These are phyloP conservation scores for Diaporthe batatas DNA, from an alignment of 2,329 filamentous ascomycete genomes.

Conservation along the genomic window DNA sequence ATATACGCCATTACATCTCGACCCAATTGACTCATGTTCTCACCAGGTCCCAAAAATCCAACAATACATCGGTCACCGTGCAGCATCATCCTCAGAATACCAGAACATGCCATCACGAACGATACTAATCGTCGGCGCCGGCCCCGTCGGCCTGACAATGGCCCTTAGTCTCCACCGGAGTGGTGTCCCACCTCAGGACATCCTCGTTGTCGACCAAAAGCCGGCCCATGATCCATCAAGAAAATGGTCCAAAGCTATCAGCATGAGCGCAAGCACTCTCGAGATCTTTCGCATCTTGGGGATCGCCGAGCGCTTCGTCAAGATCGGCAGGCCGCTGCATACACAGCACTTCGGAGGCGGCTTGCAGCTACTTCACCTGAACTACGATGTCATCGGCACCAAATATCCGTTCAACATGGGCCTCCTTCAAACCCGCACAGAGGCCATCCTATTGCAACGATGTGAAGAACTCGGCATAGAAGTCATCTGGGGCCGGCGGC, in stretches of 20 bases:
- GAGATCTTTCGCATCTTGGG: conserved; percentile 39
- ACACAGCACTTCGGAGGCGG: conserved; percentile 30
- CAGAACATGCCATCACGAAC: background rate
- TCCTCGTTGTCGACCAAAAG: conserved; percentile 36
- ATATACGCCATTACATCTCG: background rate
- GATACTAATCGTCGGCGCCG: conserved; percentile 40
- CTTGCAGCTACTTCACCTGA: conserved; percentile 16
- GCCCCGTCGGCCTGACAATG: conserved; percentile 37
- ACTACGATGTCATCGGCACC: conserved; percentile 39
- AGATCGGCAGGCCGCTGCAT: conserved; percentile 5
- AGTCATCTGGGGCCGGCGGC: conserved; percentile 30
- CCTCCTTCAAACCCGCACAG: conserved; percentile 25
- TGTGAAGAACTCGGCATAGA: conserved; percentile 36
- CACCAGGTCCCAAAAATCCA: background rate
- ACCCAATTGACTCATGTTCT: background rate
- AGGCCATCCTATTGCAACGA: conserved; percentile 24
- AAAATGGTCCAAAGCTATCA: conserved; percentile 26
- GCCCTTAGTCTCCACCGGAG: conserved; percentile 37
- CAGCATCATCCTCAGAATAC: background rate
- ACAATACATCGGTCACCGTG: no score
- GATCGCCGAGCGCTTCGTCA: conserved; percentile 29
- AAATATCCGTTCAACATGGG: conserved; percentile 36
- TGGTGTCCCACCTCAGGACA: conserved; percentile 19
- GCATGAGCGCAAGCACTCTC: conserved; percentile 36
- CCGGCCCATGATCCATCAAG: background rate